A percentile compares a stretch with the other conserved stretches of the same genome.
These are phyloP conservation scores for Pyrus communis DNA, from an alignment of 306 rosid species.

Conservation along the genomic window DNA sequence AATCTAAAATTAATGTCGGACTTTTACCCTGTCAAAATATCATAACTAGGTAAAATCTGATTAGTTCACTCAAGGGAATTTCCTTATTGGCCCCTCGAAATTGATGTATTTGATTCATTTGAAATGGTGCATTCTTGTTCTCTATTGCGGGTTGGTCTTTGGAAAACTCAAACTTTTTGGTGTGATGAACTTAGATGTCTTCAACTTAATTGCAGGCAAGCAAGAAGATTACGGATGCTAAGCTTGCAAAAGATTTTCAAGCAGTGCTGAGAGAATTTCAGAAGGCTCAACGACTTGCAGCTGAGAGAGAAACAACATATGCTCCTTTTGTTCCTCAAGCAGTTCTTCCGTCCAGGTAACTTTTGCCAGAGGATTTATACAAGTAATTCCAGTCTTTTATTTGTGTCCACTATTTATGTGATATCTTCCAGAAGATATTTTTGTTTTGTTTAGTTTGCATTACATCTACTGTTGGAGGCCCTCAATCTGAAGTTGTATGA, in stretches of 20 bases:
- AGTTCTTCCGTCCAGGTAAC: slow-evolving; percentile 64
- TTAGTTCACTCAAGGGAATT: background rate
- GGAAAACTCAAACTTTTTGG: background rate
- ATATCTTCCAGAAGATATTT: background rate
- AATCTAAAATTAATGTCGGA: background rate
- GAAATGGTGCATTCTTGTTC: background rate
- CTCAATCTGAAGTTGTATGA: background rate
- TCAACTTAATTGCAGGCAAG: slow-evolving; percentile 47
- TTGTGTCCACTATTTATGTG: background rate
- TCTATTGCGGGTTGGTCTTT: background rate
- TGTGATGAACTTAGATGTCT: slow-evolving; percentile 4
- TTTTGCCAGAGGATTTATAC: background rate
- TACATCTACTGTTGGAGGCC: background rate
- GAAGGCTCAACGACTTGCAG: slow-evolving; percentile 94
- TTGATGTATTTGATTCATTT: background rate
- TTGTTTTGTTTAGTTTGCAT: background rate
- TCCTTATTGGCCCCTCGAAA: background rate
- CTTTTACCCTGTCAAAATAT: background rate
- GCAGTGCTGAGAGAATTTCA: slow-evolving; percentile 89
- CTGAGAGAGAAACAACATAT: slow-evolving; percentile 97
- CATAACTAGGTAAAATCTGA: background rate
- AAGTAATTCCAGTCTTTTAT: background rate
- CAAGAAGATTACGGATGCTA: slow-evolving; percentile 94
- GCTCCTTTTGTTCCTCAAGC: slow-evolving; percentile 74
- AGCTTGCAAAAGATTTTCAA: slow-evolving; percentile 94